Conservation (phyloP, 108 stramenopile genomes). For the Fragilariopsis cylindrus region DNA sequence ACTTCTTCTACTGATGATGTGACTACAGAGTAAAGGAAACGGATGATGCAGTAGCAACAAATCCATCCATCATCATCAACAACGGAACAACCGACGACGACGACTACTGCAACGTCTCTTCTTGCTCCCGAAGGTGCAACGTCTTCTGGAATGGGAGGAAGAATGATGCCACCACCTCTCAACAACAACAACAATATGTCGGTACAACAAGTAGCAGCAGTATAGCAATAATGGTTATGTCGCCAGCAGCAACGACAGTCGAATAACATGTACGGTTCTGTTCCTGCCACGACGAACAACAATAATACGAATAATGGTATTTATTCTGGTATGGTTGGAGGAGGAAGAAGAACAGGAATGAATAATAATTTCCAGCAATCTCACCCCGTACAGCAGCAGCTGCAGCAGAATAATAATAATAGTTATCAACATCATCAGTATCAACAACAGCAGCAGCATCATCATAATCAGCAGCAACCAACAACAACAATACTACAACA, state of each 20-base stretch:
- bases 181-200: no score
- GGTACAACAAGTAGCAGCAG: slow-evolving; percentile 1
- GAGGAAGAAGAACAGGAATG: slow-evolving; percentile 1
- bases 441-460: slow-evolving; percentile 4
- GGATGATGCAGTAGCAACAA: slow-evolving; percentile 12
- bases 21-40: background rate
- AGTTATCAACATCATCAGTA: background rate
- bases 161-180: background rate
- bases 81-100: background rate
- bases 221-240: background rate
- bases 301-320: slow-evolving; percentile 13
- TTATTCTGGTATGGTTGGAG: background rate
- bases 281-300: background rate
- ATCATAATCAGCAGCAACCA: slow-evolving; percentile 14
- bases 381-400: no score
- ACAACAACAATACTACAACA: slow-evolving; percentile 11
- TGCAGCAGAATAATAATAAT: no score
- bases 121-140: no score
- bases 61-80: slow-evolving; percentile 7
- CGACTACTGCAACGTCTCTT: no score
- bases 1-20: background rate
- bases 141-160: background rate
- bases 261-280: background rate
- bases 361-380: no score
- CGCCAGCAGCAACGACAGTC: background rate